Base-by-base conservation (phyloP, 2,329 filamentous ascomycete genomes). In the Oidium heveae region DNA sequence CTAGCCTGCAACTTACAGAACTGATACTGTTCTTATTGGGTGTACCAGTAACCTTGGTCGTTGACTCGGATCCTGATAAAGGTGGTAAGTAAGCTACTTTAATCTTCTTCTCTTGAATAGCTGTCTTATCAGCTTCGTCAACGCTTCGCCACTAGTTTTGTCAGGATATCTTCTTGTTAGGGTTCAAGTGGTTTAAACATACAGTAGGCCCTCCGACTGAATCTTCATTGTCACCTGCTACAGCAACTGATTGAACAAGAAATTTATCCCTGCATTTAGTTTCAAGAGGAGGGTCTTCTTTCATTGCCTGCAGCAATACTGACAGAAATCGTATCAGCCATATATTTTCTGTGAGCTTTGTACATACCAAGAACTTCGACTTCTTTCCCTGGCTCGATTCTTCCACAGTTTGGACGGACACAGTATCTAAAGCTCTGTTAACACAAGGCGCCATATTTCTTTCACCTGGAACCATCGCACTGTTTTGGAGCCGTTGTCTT, bases 401-500 rank as follows among this genome's bases (percentile, higher is more conserved):
- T 84, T 63, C 91, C 91, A 54, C 88, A 94, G 73, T 98, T 96
- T 56, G 91, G 89, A 64, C 91, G 82, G 56, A 96, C 89, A 68
- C 91, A 96, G 72, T 98, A 98, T 74, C 89, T 95, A 64, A 41
- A 59, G 52, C 55, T 58, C 52, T 56, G 57, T 65, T 56, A 66
- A 60, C 55, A 50, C 28, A 24, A 1, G 16, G 10, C 2, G 6
- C 13, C 16, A 24, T 39, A 8, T 5, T 22, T 24, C 22, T 5
- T 4, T 39, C 47, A 6, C 9, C 13, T 34, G 16, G n/a, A 16
- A 28, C n/a, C 12, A 7, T 61, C 83, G 66, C 84, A 98, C 89
- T 96, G 91, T 72, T 96, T 96, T 36, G 91, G 91, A 52, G 91
- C 91, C 59, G 91, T 98, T 52, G 91, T 98, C 80, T 98, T 98